Base-by-base conservation (phyloP, 179 eudicot species). In the Actinidia chinensis region DNA sequence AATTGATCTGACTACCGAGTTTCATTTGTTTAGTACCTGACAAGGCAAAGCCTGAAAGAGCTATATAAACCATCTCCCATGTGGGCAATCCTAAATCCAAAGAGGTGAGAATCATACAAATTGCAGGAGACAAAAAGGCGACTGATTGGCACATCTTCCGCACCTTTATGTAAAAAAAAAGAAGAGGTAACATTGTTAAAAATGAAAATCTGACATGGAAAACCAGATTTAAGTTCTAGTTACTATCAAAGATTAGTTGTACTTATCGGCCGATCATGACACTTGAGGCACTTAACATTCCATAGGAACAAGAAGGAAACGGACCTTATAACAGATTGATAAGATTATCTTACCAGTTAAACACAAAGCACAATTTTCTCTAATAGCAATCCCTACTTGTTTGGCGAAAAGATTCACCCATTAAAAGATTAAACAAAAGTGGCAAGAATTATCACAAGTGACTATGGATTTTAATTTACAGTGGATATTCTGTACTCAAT, bases 1-100 rank as follows among this genome's bases (percentile, higher is more conserved):
- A 36, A 36, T 58, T 25, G 40, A 52, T 77, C 69, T 59, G 36
- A 36, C 22, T 18, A 43, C 25, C 14, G 15, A 72, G 1, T 36
- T 44, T 74, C 14, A n/a, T 46, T 54, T 73, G 56, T 20, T 63
- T 40, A 50, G 40, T 81, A 95, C 99, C 99, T 88, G 99, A 93
- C 78, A 95, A 85, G 22, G 99, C 99, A 86, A 95, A 95, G 83
- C 99, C 93, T 72, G 99, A 95, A 33, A 95, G 97, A 22, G 98
- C 98, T 81, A n/a, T n/a, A n/a, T n/a, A 95, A 83, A 71, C 99
- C 99, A 76, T 90, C 79, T 89, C 95, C 99, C 98, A 93, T 67
- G 95, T 95, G 60, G 93, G 92, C 83, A 95, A 73, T 50, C 94
- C 98, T 40, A 95, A 76, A 90, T 95, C 92, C 76, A 95, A 11